These are phyloP conservation scores for Trichosporon coremiiforme DNA, from an alignment of 1,284 basidiomycete species.

Conservation along the genomic window DNA sequence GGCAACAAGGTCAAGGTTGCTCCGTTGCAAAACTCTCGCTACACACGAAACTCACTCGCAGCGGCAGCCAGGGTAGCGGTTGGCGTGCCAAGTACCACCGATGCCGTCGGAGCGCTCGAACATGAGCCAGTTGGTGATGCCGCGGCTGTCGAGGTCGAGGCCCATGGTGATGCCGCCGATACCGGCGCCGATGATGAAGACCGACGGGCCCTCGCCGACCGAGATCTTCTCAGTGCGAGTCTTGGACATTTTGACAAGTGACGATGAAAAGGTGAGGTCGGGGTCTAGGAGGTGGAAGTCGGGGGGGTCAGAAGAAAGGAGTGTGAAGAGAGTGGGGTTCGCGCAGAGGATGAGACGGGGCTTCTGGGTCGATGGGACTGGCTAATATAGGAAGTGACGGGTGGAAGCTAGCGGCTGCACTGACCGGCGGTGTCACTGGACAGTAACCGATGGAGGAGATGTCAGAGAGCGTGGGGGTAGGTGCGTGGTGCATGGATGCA, in stretches of 20 bases:
- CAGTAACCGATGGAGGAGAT: background rate
- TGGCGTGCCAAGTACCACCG: constrained; percentile 32
- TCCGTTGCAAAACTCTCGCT: too few species aligned
- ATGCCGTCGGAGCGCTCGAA: constrained; percentile 28
- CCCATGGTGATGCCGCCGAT: constrained; percentile 30
- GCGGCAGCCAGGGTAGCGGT: constrained; percentile 40
- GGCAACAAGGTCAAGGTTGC: background rate
- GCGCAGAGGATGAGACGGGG: background rate
- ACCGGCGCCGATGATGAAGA: constrained; percentile 26
- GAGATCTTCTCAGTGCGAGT: constrained; percentile 6
- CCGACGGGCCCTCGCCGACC: constrained; percentile 12
- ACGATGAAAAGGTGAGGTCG: background rate
- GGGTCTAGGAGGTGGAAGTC: background rate
- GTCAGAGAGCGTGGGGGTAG: background rate
- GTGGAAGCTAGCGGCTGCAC: background rate
- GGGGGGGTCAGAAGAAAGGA: background rate
- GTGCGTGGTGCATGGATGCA: background rate
- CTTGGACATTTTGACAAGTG: constrained; percentile 16
- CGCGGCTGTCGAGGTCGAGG: constrained; percentile 27
- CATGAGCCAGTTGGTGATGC: constrained; percentile 28
- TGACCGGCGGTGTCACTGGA: background rate
- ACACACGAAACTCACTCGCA: constrained; percentile 39
- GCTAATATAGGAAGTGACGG: background rate
- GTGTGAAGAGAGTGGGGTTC: background rate
- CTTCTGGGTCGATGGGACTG: background rate